Base-by-base conservation (phyloP, 164 flowering plant species). In the Annona squamosa region DNA sequence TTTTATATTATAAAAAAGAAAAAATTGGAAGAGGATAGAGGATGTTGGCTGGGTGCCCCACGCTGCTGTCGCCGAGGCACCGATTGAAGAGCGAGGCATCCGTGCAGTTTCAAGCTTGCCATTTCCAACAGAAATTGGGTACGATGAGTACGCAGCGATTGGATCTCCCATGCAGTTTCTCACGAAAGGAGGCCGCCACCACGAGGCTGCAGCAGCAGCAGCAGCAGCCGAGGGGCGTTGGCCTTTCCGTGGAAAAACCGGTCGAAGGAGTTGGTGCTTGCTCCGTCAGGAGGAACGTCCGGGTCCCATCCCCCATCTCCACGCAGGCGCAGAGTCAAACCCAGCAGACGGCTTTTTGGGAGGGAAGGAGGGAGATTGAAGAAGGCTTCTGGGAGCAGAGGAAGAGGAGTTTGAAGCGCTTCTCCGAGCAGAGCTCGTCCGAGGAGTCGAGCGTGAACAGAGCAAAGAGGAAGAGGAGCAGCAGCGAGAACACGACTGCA, bases 11-110 rank as follows among this genome's bases (percentile, higher is more conserved):
- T 57, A 5, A 44, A 12, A 19, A 67, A 59, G 10, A 72, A 63
- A 42, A 66, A 69, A 65, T 75, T 74, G 84, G 87, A 82, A 77
- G 79, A 79, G 75, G 46, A 44, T 87, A 86, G 89, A 90, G 87
- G 77, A 94, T 94, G 98, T 94, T 94, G 98, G 97, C 97, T 77
- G 98, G 97, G 86, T 89, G 91, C 78, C 90, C 97, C 47, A 77
- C 92, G 87, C 81, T 94, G 86, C 76, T 89, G 85, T 92, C 98
- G 17, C 97, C 95, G 9, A 91, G 97, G 90, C 92, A 89, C 84
- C 86, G 97, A 86, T 86, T 90, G 81, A 90, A 93, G 82, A 85
- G 91, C 76, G 93, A 94, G 83, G 84, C 88, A 78, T 72, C 90
- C 4, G 82, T 84, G 76, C 91, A 90, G 81, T 86, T 85, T 72